These are phyloP conservation scores for Fusarium citri DNA, from an alignment of 2,329 filamentous ascomycete species.

Conservation along the genomic window DNA sequence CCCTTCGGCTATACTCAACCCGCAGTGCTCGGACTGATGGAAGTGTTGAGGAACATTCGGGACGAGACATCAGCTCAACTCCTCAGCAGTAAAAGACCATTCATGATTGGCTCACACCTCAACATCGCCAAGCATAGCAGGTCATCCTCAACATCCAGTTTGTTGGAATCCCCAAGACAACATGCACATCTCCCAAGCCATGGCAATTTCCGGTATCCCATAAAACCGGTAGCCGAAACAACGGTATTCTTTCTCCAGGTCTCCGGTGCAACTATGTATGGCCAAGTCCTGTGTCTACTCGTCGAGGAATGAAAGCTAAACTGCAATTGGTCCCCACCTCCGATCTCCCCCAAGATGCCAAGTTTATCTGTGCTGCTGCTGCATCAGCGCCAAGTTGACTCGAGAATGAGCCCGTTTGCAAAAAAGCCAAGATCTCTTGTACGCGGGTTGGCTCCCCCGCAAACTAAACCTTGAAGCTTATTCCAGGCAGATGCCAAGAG, in stretches of 20 bases:
- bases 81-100: neutral
- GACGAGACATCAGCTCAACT: neutral
- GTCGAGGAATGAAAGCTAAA: neutral
- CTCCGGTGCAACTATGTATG: neutral
- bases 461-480: neutral
- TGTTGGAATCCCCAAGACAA: neutral
- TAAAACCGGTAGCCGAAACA: neutral
- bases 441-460: neutral
- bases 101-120: neutral
- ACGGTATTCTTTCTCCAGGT: neutral
- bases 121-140: no score
- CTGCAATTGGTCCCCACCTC: neutral
- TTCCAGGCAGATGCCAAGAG: neutral
- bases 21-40: neutral
- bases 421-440: neutral
- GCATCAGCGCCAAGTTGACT: conserved; percentile 2
- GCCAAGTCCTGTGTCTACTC: neutral
- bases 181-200: neutral
- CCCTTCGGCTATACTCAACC: rapidly evolving
- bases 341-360: neutral
- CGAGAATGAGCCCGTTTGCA: neutral
- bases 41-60: neutral
- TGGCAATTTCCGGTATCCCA: neutral
- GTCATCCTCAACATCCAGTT: neutral
- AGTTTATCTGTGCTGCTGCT: neutral